Evolutionary conservation across 805 yeast genomes (phyloP), one percentile per base, ranked within the genome.

Genomic region (Yueomyces sp.): DNA sequence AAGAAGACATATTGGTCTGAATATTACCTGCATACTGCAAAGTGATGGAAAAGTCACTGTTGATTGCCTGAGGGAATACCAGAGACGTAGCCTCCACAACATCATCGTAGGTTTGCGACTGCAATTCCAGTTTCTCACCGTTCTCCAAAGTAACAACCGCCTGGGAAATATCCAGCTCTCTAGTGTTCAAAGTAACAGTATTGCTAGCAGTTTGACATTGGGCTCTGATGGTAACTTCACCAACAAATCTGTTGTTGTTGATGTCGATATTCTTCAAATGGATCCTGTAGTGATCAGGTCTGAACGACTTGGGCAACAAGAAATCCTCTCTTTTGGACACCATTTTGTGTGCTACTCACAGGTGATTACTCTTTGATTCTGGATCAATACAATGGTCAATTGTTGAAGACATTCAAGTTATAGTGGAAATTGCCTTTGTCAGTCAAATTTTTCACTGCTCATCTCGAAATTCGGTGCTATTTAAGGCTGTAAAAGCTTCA

Each of bases 1-100:
- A 81, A 6, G 87, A 87, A 41, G 81, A 80, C 81, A 81, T 76
- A 39, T 53, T 50, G 55, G 79, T 81, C 59, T 81, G 80, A 64
- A 83, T 70, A 39, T 66, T 70, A 51, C 87, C 90, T 33, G 71
- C 67, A 59, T 72, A 83, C 36, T 67, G 63, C 46, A 81, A 62
- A 45, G 66, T 65, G 48, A 82, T 58, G 26, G 65, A 57, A 26
- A 36, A 33, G 19, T 38, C 33, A 4, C 56, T 51, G 34, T 67
- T 49, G 37, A 67, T 64, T 27, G 55, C 60, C 8, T 62, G 52
- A 41, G 68, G 73, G 47, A 88, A 76, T 44, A 68, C 66, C 56
- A 86, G 69, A 40, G 74, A 71, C 39, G 76, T 77, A 36, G 76
- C 73, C 66, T 90, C 94, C 47, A 71, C 69, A 26, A 76, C 76